Conservation (phyloP, 495 filamentous ascomycete species). For the Chaetomium tenue region DNA sequence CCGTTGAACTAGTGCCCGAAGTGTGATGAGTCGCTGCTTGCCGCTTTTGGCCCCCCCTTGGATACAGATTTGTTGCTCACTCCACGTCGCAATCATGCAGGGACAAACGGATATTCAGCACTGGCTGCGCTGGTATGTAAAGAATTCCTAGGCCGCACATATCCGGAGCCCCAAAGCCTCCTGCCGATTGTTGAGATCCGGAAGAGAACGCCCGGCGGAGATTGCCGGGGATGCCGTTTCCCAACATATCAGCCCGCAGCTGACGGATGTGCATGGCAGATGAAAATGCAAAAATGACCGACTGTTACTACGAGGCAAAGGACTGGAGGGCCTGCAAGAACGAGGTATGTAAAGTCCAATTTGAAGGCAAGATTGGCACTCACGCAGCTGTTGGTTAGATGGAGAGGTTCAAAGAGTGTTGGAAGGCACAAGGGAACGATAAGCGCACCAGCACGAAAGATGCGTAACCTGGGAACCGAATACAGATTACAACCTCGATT, state of each 20-base stretch:
- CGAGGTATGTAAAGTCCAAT: conserved; percentile 61
- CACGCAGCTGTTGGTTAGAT: conserved; percentile 57
- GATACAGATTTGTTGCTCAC: conserved; percentile 14
- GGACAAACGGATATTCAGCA: conserved; percentile 97
- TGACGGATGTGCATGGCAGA: conserved; percentile 47
- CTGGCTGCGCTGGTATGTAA: conserved; percentile 76
- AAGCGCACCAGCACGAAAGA: conserved; percentile 76
- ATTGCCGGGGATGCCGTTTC: conserved; percentile 7
- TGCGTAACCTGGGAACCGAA: no score
- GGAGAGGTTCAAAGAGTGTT: conserved; percentile 87
- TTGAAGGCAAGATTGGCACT: conserved; percentile 20
- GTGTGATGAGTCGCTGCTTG: conserved; percentile 5
- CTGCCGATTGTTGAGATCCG: conserved; percentile 2
- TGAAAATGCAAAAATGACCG: conserved; percentile 86
- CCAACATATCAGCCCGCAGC: not conserved
- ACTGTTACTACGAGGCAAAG: conserved; percentile 94
- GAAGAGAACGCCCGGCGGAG: conserved; percentile 5
- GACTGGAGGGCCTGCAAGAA: conserved; percentile 89
- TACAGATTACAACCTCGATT: no score
- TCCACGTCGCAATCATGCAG: conserved; percentile 31
- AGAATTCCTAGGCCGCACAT: not conserved
- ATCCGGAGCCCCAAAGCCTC: not conserved
- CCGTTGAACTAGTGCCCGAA: no score
- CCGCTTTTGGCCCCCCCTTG: not conserved
- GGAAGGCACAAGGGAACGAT: conserved; percentile 89